Evolutionary conservation across 2,329 filamentous ascomycete species (phyloP).

Genomic region (Xylariaceae sp.): DNA sequence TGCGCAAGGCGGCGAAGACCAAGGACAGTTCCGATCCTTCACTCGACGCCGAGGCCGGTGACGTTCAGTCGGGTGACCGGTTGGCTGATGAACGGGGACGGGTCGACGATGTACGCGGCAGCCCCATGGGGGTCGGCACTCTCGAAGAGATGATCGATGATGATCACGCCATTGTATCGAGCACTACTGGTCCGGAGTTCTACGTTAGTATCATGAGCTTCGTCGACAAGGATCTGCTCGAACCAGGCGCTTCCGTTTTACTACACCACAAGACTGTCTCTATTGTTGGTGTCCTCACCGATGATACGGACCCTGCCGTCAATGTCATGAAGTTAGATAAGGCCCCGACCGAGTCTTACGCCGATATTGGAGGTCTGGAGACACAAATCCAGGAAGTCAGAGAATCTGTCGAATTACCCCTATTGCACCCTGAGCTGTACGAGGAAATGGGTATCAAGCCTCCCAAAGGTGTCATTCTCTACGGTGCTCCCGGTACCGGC

Average conservation of each 20-base stretch:
- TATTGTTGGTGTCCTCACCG: slow-evolving; percentile 93
- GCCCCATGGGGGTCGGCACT: slow-evolving; percentile 96
- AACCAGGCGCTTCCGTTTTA: slow-evolving; percentile 91
- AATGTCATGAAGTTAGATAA: slow-evolving; percentile 99
- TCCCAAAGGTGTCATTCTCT: slow-evolving; percentile 97
- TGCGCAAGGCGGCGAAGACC: slow-evolving; percentile 86
- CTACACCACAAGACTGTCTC: slow-evolving; percentile 97
- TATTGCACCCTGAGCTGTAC: slow-evolving; percentile 94
- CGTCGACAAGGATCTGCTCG: slow-evolving; percentile 95
- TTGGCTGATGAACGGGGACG: slow-evolving; percentile 91
- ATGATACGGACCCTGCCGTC: slow-evolving; percentile 91
- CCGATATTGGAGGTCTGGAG: slow-evolving; percentile 95
- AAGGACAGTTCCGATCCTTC: slow-evolving; percentile 62
- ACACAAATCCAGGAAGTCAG: slow-evolving; percentile 94
- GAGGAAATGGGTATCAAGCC: slow-evolving; percentile 99
- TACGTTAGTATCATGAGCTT: slow-evolving; percentile 99
- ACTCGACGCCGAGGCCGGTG: slow-evolving; percentile 66
- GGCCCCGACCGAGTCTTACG: slow-evolving; percentile 95
- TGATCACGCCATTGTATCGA: slow-evolving; percentile 97
- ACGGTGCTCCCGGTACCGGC: slow-evolving; percentile 93
- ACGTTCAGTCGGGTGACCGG: slow-evolving; percentile 72
- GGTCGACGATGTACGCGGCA: slow-evolving; percentile 97
- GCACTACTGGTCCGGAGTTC: slow-evolving; percentile 95
- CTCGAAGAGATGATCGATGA: slow-evolving; percentile 99
- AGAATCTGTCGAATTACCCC: slow-evolving; percentile 90